phyloP scores from a whole-genome alignment of 495 filamentous ascomycete species.

The Neurospora sp. region DNA sequence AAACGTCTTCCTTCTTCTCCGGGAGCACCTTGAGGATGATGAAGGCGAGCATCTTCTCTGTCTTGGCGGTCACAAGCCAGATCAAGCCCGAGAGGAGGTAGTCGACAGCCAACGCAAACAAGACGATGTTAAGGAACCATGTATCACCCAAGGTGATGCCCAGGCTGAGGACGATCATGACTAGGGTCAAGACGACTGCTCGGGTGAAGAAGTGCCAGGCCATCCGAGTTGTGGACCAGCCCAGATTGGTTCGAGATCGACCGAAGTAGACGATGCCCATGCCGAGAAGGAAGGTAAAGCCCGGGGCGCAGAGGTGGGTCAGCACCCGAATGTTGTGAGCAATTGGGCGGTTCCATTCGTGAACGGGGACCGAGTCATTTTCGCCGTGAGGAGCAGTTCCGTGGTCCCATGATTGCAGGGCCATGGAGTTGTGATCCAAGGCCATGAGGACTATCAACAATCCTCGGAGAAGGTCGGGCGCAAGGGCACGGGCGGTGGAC shows the following conservation, averaged over 20 bases:
- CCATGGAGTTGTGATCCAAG: slow-evolving; percentile 21
- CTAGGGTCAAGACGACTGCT: slow-evolving; percentile 16
- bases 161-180: slow-evolving; percentile 10
- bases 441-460: slow-evolving; percentile 25
- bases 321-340: slow-evolving; percentile 20
- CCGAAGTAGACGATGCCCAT: slow-evolving; percentile 28
- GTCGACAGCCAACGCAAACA: slow-evolving; percentile 24
- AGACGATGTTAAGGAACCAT: slow-evolving; percentile 25
- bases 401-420: slow-evolving; percentile 21
- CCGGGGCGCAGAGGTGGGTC: slow-evolving; percentile 26
- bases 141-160: slow-evolving; percentile 10
- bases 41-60: slow-evolving; percentile 13
- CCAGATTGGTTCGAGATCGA: slow-evolving; percentile 17
- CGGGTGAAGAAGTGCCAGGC: slow-evolving; percentile 19
- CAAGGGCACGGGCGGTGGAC: slow-evolving; percentile 16
- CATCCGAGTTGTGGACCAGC: slow-evolving; percentile 18
- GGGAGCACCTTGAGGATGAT: slow-evolving; percentile 12
- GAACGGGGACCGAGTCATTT: slow-evolving; percentile 14
- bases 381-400: slow-evolving; percentile 19
- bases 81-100: slow-evolving; percentile 23
- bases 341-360: slow-evolving; percentile 20
- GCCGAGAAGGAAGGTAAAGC: slow-evolving; percentile 28
- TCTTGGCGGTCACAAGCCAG: slow-evolving; percentile 17
- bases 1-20: slow-evolving; percentile 10
- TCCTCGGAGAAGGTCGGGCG: slow-evolving; percentile 26